Conservation (phyloP, 306 rosid genomes). For the Vicia sativa region DNA sequence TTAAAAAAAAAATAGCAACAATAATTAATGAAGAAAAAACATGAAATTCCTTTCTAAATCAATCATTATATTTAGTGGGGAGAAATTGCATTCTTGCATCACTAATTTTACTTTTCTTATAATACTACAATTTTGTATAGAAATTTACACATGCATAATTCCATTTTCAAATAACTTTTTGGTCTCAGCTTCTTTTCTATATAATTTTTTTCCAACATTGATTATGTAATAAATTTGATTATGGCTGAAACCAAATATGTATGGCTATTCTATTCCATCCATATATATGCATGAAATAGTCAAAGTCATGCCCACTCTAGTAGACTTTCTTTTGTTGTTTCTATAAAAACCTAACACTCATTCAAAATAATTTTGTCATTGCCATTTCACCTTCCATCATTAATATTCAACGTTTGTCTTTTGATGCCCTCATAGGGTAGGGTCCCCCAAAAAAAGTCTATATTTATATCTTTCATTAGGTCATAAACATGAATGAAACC, state of each 20-base stretch:
- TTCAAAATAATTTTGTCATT: conserved; percentile 46
- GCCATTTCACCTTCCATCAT: conserved; percentile 46
- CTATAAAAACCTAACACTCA: conserved; percentile 1
- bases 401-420: conserved; percentile 27
- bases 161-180: too few relatives aligned
- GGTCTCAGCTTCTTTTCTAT: not conserved
- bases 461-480: conserved; percentile 8
- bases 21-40: too few relatives aligned
- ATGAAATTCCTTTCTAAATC: too few relatives aligned
- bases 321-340: conserved; percentile 47
- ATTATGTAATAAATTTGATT: not conserved
- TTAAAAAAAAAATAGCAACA: too few relatives aligned
- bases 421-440: not conserved
- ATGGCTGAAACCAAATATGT: not conserved
- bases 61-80: too few relatives aligned
- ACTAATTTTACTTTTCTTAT: too few relatives aligned
- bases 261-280: not conserved
- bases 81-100: too few relatives aligned
- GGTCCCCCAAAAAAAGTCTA: not conserved
- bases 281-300: conserved; percentile 34
- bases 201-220: not conserved
- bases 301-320: conserved; percentile 54
- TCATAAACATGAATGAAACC: conserved; percentile 44
- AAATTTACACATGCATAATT: too few relatives aligned
- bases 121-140: too few relatives aligned